Percentiles rank a stretch among this genome's conserved stretches.
Conservation (phyloP, 306 rosid species). For the Abrus precatorius region DNA sequence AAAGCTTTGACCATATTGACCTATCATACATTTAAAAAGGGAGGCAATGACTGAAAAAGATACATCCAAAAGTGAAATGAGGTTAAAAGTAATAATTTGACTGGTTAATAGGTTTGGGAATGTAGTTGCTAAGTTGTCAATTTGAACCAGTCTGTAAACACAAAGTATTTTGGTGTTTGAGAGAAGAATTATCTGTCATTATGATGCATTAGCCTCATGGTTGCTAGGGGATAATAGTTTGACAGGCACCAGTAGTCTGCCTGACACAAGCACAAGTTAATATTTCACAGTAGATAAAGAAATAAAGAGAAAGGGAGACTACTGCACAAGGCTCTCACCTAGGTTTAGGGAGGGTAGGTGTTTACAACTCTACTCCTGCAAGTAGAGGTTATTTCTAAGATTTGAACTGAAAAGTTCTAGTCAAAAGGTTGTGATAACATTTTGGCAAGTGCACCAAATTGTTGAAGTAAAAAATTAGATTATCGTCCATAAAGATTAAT, state of each 20-base stretch:
- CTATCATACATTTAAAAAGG: neutral
- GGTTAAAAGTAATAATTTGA: constrained; percentile 10
- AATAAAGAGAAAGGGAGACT: too few species aligned
- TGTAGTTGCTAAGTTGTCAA: neutral
- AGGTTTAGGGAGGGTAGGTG: too few species aligned
- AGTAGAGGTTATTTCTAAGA: neutral
- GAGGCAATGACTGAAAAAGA: constrained; percentile 24
- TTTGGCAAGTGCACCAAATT: too few species aligned
- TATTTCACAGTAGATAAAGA: neutral
- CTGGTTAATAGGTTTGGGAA: neutral
- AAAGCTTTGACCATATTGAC: neutral
- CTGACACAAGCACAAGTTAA: neutral
- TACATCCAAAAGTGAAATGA: constrained; percentile 5
- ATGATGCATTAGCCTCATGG: neutral
- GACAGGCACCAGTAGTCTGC: neutral
- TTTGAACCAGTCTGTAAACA: neutral
- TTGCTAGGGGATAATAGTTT: neutral
- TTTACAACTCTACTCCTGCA: neutral
- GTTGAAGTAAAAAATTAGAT: too few species aligned
- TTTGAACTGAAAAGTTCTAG: neutral
- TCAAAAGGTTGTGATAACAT: neutral
- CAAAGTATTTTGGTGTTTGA: neutral
- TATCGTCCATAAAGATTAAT: too few species aligned
- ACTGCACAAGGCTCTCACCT: too few species aligned
- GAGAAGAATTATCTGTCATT: neutral